These are phyloP conservation scores for Calamus simplicifolius DNA, from an alignment of 176 grass and related monocot genomes.

Conservation along the genomic window DNA sequence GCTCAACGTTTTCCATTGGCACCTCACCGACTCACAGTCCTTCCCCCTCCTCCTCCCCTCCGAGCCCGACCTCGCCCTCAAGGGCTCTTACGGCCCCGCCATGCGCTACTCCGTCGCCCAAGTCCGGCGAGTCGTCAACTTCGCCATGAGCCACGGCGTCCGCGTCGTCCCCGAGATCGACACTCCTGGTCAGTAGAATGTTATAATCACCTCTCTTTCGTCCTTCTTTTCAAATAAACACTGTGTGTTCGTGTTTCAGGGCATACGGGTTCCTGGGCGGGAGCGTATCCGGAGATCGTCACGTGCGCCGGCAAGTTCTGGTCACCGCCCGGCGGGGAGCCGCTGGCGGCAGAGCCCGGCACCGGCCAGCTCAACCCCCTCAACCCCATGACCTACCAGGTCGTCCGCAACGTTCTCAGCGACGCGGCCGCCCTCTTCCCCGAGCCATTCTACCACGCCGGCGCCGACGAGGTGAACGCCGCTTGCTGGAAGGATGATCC, in stretches of 20 bases:
- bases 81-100: conserved; percentile 49
- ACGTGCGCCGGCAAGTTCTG: conserved; percentile 87
- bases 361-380: conserved; percentile 92
- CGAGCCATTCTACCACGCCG: conserved; percentile 67
- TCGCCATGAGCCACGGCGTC: conserved; percentile 49
- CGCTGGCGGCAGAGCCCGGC: conserved; percentile 71
- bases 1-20: conserved; percentile 94
- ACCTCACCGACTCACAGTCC: conserved; percentile 84
- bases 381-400: conserved; percentile 62
- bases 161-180: conserved; percentile 92
- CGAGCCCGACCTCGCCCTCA: conserved; percentile 51
- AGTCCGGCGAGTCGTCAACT: conserved; percentile 57
- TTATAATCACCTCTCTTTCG: no score
- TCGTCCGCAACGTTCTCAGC: conserved; percentile 55
- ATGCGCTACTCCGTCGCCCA: conserved; percentile 65
- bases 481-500: conserved; percentile 92
- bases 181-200: conserved; percentile 52
- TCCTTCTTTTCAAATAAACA: no score
- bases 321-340: conserved; percentile 37
- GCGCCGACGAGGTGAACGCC: conserved; percentile 81
- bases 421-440: conserved; percentile 59
- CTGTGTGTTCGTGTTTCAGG: conserved; percentile 15
- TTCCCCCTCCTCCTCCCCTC: conserved; percentile 78
- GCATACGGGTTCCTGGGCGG: conserved; percentile 77
- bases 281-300: conserved; percentile 82